Evolutionary conservation across 176 grass and related monocot species (phyloP), one percentile per base, ranked within the genome.

Genomic region (Raddia distichophylla): DNA sequence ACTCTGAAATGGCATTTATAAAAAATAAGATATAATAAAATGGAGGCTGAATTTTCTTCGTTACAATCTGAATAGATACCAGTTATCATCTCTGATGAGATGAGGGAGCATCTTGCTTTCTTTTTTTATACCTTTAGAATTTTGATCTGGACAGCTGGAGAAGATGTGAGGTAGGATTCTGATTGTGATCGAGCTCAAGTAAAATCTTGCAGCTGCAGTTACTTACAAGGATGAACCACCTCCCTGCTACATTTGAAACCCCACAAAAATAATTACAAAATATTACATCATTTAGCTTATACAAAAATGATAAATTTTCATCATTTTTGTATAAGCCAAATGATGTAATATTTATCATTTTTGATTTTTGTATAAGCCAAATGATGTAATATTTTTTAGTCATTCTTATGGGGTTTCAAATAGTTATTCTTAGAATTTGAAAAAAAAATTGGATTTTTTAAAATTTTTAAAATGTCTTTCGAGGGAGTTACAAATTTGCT

Each of bases 91-190:
- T 53, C n/a, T 34, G 72, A 61, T 75, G 45, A 62, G 79, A 78
- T 48, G 86, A 73, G 78, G 19, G 34, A 48, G 64, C 74, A 83
- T 75, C 79, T 90, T 86, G 1, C 50, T 34, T 80, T 70, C 64
- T 2, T 73, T 64, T 35, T 10, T 55, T 62, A 69, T 79, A 53
- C 63, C 52, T 68, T 74, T 35, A 87, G 65, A 75, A 80, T 80
- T 89, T 78, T 80, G 64, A 80, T 85, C 76, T 67, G 27, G 56
- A 76, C 82, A 80, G 56, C 75, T 84, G 71, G 34, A 67, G n/a
- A 80, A 74, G 80, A 75, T 17, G 20, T 42, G 16, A 80, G 45
- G 16, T 46, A 53, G 27, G 46, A 80, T 34, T 84, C 20, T 62
- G 46, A 47, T 35, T 54, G 35, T 60, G 46, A 75, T 62, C 12